Base-by-base conservation (phyloP, 305 asterid species). In the Fraxinus nigra region DNA sequence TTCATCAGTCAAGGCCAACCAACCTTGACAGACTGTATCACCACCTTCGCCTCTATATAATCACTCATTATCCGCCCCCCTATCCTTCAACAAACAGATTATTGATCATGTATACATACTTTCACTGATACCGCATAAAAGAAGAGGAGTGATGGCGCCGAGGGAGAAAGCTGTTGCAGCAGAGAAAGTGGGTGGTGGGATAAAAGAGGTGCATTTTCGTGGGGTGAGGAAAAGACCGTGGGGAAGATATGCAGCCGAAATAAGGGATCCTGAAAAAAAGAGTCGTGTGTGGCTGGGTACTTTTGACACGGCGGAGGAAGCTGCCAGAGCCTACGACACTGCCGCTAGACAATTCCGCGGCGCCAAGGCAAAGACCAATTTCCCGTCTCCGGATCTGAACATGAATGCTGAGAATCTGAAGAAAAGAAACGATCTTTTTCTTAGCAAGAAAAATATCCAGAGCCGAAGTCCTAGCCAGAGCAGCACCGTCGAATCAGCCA, bases 221-320 rank as follows among this genome's bases (percentile, higher is more conserved):
- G 94, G 94, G 0, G 94, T 91, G 0, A 74, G 93, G 33, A 87
- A 88, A 88, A 54, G 94, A 75, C 92, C 94, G 0, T 89, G 92
- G 94, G 93, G 94, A 0, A 72, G 92, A n/a, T 91, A 84, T 76
- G 92, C 90, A 5, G 90, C 92, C 1, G 94, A 89, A 82, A 91
- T 89, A 75, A 85, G 92, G 30, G 94, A 91, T 80, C 92, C 92
- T 5, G 81, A 48, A 0, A 91, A 87, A 80, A 89, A 84, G 75
- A 77, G 84, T 65, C 90, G 92, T 65, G 92, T 91, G 1, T 91
- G 94, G 92, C 85, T 91, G 0, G 94, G 92, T 0, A 91, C 92
- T 0, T 91, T 89, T 81, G 92, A 88, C 75, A 88, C 94, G 43
- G 90, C 91, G 40, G 94, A 89, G 80, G 90, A 82, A 1, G 94